Base-by-base conservation (phyloP, 768 basidiomycete genomes). In the Pilatotrama ljubarskyi region DNA sequence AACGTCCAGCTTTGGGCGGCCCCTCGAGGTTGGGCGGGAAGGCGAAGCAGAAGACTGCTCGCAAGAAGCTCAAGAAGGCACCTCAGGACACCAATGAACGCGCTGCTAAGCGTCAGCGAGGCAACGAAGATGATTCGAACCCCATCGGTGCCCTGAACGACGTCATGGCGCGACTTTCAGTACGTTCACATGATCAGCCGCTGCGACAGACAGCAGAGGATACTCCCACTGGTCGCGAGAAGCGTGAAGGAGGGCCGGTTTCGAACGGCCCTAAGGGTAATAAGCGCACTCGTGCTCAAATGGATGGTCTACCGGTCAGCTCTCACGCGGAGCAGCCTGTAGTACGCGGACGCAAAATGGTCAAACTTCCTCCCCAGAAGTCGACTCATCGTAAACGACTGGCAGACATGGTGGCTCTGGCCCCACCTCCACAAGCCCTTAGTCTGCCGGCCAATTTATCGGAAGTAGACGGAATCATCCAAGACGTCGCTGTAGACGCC, bases 401-500 rank as follows among this genome's bases (percentile, higher is more conserved):
- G 17, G 29, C 35, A 4, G 44, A 42, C 22, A 37, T 42, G 11
- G 25, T 36, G 1, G 42, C 48, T 35, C 49, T 18, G 9, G 20
- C 40, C 32, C 24, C 54, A 36, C 13, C 43, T 26, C 17, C 58
- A 5, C 14, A 22, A 11, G 20, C 18, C 26, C 54, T 46, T 24
- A 54, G 52, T 1, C 24, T 40, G 7, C 36, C 54, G 5, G 32
- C 41, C 6, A 49, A 32, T 18, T 18, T 63, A 14, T 14, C 24
- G 8, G 60, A 56, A 35, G 60, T 55, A 25, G 69, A 68, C 46
- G n/a, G 38, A 5, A 46, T 68, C 14, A 5, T 68, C 2, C 43
- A 55, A 6, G 41, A 65, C 17, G 56, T 42, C 20, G 68, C 63
- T 17, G 32, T 44, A 7, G 56, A 54, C 13, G 65, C 59, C 13